Evolutionary conservation across 2,329 filamentous ascomycete genomes (phyloP).

Genomic region (Beauveria sp.): DNA sequence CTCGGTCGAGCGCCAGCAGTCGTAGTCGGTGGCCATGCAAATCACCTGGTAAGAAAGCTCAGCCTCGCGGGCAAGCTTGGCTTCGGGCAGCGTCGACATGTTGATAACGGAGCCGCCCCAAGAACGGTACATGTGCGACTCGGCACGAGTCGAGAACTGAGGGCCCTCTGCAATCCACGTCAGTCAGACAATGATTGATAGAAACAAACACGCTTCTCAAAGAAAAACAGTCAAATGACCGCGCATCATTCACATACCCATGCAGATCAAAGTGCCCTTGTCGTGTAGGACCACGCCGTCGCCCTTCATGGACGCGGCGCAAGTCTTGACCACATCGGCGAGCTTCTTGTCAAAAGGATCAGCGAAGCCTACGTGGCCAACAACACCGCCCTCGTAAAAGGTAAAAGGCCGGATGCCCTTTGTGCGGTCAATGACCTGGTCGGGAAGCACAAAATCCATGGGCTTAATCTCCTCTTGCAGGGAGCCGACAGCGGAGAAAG

Average conservation of each 20-base stretch:
- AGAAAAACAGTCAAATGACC: not conserved
- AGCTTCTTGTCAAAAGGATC: conserved; percentile 85
- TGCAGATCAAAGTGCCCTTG: conserved; percentile 80
- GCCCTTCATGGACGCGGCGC: conserved; percentile 67
- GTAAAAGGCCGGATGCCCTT: conserved; percentile 93
- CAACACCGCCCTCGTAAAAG: conserved; percentile 87
- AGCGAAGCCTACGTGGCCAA: conserved; percentile 90
- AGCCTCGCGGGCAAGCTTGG: conserved; percentile 91
- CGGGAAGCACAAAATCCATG: conserved; percentile 91
- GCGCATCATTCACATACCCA: conserved; percentile 51
- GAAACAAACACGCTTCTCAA: not conserved
- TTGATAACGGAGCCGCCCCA: conserved; percentile 97
- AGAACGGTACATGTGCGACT: conserved; percentile 87
- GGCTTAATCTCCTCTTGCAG: conserved; percentile 89
- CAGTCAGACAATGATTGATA: not conserved
- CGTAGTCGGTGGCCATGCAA: conserved; percentile 98
- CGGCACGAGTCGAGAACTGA: conserved; percentile 92
- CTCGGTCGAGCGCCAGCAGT: conserved; percentile 84
- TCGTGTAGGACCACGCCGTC: conserved; percentile 81
- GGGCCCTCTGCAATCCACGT: conserved; percentile 64
- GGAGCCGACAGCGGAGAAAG: conserved; percentile 90
- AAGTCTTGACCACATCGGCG: conserved; percentile 67
- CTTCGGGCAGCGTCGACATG: conserved; percentile 93
- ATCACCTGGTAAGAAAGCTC: conserved; percentile 98
- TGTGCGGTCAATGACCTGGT: conserved; percentile 95